Evolutionary conservation across 345 rosid genomes (phyloP).

Genomic region (Euphorbia peplus): DNA sequence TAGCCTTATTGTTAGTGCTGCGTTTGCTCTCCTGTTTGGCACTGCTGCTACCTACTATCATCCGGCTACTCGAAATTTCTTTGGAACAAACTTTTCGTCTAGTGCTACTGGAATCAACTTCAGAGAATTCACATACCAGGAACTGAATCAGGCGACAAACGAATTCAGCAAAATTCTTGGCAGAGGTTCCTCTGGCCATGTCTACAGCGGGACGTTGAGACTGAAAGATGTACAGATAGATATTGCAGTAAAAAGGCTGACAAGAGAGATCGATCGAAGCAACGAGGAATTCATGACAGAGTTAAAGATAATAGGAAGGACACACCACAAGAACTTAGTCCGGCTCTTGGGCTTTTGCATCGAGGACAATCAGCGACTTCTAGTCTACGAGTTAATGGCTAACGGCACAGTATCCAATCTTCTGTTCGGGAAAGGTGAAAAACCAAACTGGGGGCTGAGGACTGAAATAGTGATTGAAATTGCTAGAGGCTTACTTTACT

Average conservation of each 20-base stretch:
- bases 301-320: slow-evolving; percentile 30
- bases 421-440: slow-evolving; percentile 18
- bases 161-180: slow-evolving; percentile 25
- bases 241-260: slow-evolving; percentile 28
- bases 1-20: slow-evolving; percentile 18
- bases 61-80: slow-evolving; percentile 15
- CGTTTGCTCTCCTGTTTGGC: slow-evolving; percentile 22
- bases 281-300: slow-evolving; percentile 31
- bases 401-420: slow-evolving; percentile 22
- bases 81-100: neutral
- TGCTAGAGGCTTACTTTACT: slow-evolving; percentile 30
- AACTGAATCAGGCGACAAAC: slow-evolving; percentile 24
- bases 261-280: slow-evolving; percentile 21
- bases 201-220: slow-evolving; percentile 23
- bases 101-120: slow-evolving; percentile 25
- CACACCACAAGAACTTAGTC: slow-evolving; percentile 30
- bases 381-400: slow-evolving; percentile 33
- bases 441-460: slow-evolving; percentile 24
- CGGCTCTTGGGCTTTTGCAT: slow-evolving; percentile 30
- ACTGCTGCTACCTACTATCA: slow-evolving; percentile 20
- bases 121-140: slow-evolving; percentile 25
- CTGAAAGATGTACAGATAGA: slow-evolving; percentile 15
- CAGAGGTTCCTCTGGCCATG: slow-evolving; percentile 32
- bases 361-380: slow-evolving; percentile 19
- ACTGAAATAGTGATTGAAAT: slow-evolving; percentile 25